Evolutionary conservation across 441 rosid genomes (phyloP).

Genomic region (Eutrema salsugineum): DNA sequence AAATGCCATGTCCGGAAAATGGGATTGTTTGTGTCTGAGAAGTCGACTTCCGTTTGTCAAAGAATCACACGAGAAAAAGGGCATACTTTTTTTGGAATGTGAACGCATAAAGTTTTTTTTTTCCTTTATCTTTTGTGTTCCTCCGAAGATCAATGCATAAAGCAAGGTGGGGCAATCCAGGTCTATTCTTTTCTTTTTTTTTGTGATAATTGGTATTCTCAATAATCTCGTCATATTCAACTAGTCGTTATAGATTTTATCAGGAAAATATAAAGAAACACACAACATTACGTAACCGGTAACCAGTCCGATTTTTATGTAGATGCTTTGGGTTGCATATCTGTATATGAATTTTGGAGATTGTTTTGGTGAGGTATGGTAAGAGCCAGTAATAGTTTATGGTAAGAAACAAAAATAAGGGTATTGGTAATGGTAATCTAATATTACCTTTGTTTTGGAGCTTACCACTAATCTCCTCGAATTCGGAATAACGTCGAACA

Average conservation of each 20-base stretch:
- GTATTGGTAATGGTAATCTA: conserved; percentile 18
- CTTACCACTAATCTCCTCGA: conserved; percentile 16
- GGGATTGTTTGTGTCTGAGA: conserved; percentile 26
- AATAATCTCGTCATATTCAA: background rate
- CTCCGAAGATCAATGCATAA: conserved; percentile 18
- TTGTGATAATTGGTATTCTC: too few relatives aligned
- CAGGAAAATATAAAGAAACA: background rate
- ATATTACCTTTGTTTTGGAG: background rate
- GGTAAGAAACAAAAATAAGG: background rate
- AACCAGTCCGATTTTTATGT: background rate
- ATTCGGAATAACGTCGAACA: conserved; percentile 13
- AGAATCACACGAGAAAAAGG: conserved; percentile 25
- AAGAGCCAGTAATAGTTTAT: background rate
- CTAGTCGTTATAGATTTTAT: conserved; percentile 1
- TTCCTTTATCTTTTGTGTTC: background rate
- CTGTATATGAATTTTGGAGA: background rate
- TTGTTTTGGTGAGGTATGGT: background rate
- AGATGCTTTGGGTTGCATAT: background rate
- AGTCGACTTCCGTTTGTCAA: conserved; percentile 27
- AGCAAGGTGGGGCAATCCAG: conserved; percentile 2
- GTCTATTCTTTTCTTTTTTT: too few relatives aligned
- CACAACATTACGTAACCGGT: background rate
- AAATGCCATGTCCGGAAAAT: conserved; percentile 16
- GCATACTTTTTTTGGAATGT: background rate
- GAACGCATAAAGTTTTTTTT: background rate